Evolutionary conservation across 371 early-diverging fungal species (phyloP).

Genomic region (Choanephora cucurbitarum): DNA sequence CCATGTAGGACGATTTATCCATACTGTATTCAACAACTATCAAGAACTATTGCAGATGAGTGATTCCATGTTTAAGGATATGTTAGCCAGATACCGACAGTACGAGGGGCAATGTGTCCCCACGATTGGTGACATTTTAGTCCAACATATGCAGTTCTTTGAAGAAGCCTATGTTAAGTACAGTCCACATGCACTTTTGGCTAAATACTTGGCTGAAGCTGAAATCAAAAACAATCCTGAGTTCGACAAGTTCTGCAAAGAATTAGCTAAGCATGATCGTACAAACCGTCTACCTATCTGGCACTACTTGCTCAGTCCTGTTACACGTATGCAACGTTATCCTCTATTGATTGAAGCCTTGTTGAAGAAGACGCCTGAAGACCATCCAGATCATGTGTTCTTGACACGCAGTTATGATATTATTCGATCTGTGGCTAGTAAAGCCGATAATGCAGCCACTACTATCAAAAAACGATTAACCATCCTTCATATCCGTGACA

Average conservation of each 20-base stretch:
- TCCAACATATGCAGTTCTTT: slow-evolving; percentile 73
- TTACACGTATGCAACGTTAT: slow-evolving; percentile 89
- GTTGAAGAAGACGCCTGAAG: slow-evolving; percentile 82
- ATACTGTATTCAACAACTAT: slow-evolving; percentile 83
- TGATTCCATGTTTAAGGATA: slow-evolving; percentile 66
- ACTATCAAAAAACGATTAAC: slow-evolving; percentile 34
- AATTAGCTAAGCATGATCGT: slow-evolving; percentile 63
- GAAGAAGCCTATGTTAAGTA: slow-evolving; percentile 84
- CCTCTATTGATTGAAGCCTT: slow-evolving; percentile 84
- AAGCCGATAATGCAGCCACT: slow-evolving; percentile 36
- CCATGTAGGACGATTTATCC: slow-evolving; percentile 66
- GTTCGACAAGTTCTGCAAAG: slow-evolving; percentile 73
- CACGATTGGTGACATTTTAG: slow-evolving; percentile 85
- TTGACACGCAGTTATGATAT: slow-evolving; percentile 73
- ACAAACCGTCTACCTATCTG: slow-evolving; percentile 67
- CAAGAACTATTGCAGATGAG: slow-evolving; percentile 75
- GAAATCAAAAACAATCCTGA: slow-evolving; percentile 70
- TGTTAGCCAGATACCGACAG: slow-evolving; percentile 70
- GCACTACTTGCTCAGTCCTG: slow-evolving; percentile 64
- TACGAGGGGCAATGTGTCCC: slow-evolving; percentile 64
- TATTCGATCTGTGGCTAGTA: slow-evolving; percentile 37
- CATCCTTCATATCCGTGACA: slow-evolving; percentile 39
- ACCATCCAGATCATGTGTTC: slow-evolving; percentile 80
- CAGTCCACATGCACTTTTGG: slow-evolving; percentile 84
- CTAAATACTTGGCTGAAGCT: slow-evolving; percentile 76